Base-by-base conservation (phyloP, 129 eudicot genomes). In the Chrysanthemum lavandulifolium region DNA sequence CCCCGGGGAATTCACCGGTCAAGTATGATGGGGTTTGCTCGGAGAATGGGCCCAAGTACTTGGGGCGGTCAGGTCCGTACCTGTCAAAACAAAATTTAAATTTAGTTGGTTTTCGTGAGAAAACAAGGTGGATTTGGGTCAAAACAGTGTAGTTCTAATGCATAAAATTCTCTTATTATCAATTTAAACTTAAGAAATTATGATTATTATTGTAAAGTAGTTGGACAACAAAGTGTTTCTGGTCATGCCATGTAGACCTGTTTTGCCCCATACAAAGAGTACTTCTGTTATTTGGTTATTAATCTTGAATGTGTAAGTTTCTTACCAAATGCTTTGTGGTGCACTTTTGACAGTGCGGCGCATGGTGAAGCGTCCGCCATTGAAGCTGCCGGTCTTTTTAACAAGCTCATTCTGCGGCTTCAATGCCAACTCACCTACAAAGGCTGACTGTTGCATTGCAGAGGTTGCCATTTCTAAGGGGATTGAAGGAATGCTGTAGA, bases 1-100 rank as follows among this genome's bases (percentile, higher is more conserved):
- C 95, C 66, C 95, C 89, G 0, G 95, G 95, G 85, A 85, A 88
- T 72, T 88, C 95, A 15, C 95, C 95, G 12, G 91, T 88, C 11
- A 85, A 72, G 87, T 88, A 88, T 15, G 90, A 84, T 62, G 95
- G 95, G 67, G 95, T 80, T 73, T 88, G 86, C 82, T 82, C 88
- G 0, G 95, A 88, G 81, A 88, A 88, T 15, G 95, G 95, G 61
- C 95, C 95, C 84, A 88, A 83, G 80, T 75, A 88, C 82, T 88
- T 85, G 10, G 86, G 88, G 21, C 88, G 82, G 83, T 88, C 95
- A 3, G 90, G 84, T 3, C 95, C 95, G 19, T 85, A 83, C 91
- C 95, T 87, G 53, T 77, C 9, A 47, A 6, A 72, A 31, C 64
- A 19, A 16, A 19, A 4, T 36, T 36, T 36, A 36, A 6, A 4